Evolutionary conservation across 192 early-diverging fungal species (phyloP).

Genomic region (Entomortierella beljakovae): DNA sequence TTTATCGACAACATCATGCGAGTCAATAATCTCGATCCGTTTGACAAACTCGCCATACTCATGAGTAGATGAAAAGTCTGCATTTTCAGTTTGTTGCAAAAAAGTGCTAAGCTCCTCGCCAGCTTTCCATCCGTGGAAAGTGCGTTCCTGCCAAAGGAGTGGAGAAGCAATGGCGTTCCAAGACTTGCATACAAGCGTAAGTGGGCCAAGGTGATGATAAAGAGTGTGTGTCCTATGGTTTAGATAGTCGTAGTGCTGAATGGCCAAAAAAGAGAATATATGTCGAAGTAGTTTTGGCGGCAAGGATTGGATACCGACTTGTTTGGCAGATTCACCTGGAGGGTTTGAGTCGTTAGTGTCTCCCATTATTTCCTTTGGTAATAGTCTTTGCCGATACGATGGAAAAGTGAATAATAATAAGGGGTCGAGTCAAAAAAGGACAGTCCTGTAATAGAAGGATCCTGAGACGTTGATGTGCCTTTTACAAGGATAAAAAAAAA

Average conservation of each 20-base stretch:
- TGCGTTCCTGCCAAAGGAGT: conserved; percentile 51
- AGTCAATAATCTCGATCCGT: conserved; percentile 54
- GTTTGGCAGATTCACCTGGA: background rate
- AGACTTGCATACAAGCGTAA: conserved; percentile 47
- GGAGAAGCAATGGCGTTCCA: conserved; percentile 51
- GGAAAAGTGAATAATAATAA: conserved; percentile 17
- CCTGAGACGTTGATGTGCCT: too few relatives aligned
- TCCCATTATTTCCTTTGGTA: conserved; percentile 1
- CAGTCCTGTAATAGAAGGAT: background rate
- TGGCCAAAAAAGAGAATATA: conserved; percentile 47
- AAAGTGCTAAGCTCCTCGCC: conserved; percentile 49
- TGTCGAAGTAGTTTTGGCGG: conserved; percentile 32
- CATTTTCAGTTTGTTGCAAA: conserved; percentile 47
- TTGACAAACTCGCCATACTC: conserved; percentile 54
- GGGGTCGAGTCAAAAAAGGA: background rate
- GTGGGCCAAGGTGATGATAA: conserved; percentile 38
- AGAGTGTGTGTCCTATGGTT: conserved; percentile 48
- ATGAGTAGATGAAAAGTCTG: conserved; percentile 52
- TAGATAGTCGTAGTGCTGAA: conserved; percentile 53
- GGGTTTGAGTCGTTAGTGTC: background rate
- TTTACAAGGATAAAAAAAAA: background rate
- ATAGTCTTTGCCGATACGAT: conserved; percentile 8
- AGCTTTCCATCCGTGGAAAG: conserved; percentile 52
- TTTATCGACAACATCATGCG: conserved; percentile 50
- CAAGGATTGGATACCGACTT: conserved; percentile 39